phyloP scores from a whole-genome alignment of 805 yeast species.

The Martiniozyma abietophila region DNA sequence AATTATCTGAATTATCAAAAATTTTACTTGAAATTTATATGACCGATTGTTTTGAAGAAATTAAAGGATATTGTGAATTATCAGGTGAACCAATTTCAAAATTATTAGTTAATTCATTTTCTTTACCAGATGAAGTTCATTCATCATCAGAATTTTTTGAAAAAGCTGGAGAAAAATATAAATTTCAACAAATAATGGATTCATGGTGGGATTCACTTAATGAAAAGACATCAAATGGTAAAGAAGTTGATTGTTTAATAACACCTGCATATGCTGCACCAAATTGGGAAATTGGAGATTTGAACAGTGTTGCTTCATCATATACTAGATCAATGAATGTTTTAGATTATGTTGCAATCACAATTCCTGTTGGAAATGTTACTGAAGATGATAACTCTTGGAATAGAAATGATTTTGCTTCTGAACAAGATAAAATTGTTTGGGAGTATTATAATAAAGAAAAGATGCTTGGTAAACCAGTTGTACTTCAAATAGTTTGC shows the following conservation, averaged over 20 bases:
- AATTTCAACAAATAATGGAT: constrained; percentile 30
- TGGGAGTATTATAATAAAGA: constrained; percentile 35
- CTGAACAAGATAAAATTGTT: constrained; percentile 28
- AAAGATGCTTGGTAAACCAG: constrained; percentile 39
- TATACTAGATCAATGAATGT: constrained; percentile 51
- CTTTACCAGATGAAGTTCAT: constrained; percentile 14
- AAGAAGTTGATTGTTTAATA: constrained; percentile 41
- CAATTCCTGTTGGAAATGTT: constrained; percentile 36
- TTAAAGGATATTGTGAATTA: constrained; percentile 17
- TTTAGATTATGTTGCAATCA: constrained; percentile 39
- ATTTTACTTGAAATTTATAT: constrained; percentile 20
- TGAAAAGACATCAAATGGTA: constrained; percentile 29
- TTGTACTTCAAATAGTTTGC: constrained; percentile 45
- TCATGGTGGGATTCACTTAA: constrained; percentile 31
- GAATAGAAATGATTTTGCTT: constrained; percentile 24
- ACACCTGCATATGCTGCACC: constrained; percentile 37
- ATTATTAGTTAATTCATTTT: constrained; percentile 13
- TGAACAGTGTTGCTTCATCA: constrained; percentile 30
- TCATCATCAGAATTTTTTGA: constrained; percentile 31
- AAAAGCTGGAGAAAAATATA: constrained; percentile 27
- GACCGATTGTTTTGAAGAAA: constrained; percentile 21
- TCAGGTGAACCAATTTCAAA: constrained; percentile 25
- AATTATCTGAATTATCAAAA: constrained; percentile 22
- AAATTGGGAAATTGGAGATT: constrained; percentile 34
- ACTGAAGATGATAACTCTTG: constrained; percentile 29